Percentiles rank a stretch among this genome's conserved stretches.
These are phyloP conservation scores for Echites panduratus DNA, from an alignment of 257 asterid species.

Conservation along the genomic window DNA sequence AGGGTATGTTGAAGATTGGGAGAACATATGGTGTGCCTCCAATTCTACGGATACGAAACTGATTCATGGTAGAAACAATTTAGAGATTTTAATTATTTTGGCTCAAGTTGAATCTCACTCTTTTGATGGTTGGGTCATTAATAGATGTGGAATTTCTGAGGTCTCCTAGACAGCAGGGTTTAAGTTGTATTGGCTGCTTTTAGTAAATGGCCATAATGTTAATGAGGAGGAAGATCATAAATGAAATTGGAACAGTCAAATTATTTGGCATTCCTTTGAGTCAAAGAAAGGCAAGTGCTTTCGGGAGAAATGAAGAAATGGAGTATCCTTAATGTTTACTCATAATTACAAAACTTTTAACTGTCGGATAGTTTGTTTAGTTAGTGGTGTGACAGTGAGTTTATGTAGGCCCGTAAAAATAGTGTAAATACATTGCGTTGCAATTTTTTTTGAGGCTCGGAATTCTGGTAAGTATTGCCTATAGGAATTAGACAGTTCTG, in stretches of 20 bases:
- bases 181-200: background rate
- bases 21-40: background rate
- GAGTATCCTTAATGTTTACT: background rate
- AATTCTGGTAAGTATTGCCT: background rate
- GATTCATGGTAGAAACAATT: background rate
- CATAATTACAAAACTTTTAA: background rate
- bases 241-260: background rate
- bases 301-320: background rate
- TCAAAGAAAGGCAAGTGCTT: background rate
- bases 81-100: background rate
- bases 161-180: background rate
- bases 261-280: background rate
- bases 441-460: background rate
- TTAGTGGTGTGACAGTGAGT: background rate
- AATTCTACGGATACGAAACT: background rate
- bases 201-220: background rate
- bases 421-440: background rate
- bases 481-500: background rate
- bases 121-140: background rate
- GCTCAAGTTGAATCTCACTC: background rate
- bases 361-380: background rate
- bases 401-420: background rate
- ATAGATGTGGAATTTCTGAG: background rate
- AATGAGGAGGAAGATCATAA: background rate
- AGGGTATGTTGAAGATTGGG: background rate